A percentile compares a stretch with the other conserved stretches of the same genome.
phyloP scores from a whole-genome alignment of 2,329 filamentous ascomycete species.

The Penicillium freii region DNA sequence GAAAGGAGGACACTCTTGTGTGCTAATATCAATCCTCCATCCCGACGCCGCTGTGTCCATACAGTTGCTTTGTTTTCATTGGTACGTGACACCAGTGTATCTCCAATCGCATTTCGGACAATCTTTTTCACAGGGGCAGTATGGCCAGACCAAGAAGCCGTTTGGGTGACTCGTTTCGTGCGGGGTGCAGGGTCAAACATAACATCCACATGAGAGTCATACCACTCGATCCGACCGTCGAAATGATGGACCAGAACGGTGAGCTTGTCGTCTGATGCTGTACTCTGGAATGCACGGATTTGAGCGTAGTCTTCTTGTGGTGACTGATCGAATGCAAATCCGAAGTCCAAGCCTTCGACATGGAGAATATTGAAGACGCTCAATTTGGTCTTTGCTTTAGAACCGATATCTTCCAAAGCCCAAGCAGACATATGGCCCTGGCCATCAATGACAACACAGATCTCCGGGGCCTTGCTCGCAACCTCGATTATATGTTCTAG shows the following conservation, averaged over 20 bases:
- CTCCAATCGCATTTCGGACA: conserved; percentile 77
- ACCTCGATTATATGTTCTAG: conserved; percentile 83
- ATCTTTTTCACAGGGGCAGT: conserved; percentile 78
- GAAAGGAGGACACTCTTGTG: conserved; percentile 68
- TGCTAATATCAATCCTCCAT: conserved; percentile 55
- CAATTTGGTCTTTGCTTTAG: conserved; percentile 62
- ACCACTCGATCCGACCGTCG: conserved; percentile 79
- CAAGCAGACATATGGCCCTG: conserved; percentile 84
- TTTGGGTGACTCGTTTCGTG: conserved; percentile 58
- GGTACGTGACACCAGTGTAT: conserved; percentile 77
- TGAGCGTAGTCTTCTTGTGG: conserved; percentile 59
- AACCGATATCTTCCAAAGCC: conserved; percentile 83
- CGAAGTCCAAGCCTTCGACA: conserved; percentile 58
- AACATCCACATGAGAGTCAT: conserved; percentile 72
- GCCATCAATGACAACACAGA: conserved; percentile 83
- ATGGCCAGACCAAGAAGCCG: conserved; percentile 79
- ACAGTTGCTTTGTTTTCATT: conserved; percentile 75
- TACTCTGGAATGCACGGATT: conserved; percentile 70
- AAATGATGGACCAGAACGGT: conserved; percentile 79
- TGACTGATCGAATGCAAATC: conserved; percentile 34
- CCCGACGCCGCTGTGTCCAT: conserved; percentile 67
- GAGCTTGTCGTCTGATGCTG: conserved; percentile 60
- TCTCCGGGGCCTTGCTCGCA: conserved; percentile 79
- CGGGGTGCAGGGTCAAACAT: conserved; percentile 71
- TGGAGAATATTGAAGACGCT: conserved; percentile 86